Evolutionary conservation across 768 basidiomycete genomes (phyloP), one percentile per base, ranked within the genome.

Genomic region (Termitomyces sp.): DNA sequence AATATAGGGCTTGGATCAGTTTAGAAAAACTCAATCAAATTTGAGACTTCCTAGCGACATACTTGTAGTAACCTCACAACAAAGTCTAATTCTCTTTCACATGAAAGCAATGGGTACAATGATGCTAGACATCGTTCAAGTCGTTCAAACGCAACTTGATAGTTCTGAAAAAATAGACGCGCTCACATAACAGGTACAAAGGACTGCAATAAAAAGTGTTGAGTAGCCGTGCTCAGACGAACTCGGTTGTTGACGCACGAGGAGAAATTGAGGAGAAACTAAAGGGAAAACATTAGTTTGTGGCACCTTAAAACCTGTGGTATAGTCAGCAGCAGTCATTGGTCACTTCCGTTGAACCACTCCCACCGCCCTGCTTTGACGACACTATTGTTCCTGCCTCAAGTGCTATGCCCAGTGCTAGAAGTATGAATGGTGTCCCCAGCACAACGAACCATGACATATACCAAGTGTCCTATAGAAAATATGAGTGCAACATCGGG

Each of bases 41-140:
- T 19, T 3, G n/a, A n/a, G 40, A 33, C 4, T 31, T 21, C 33
- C 21, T 43, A 17, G 51, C 17, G 10, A 57, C 76, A 3, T 66
- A 86, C 86, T 66, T 89, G 84, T 62, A 82, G 81, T 73, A 72
- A 75, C 54, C 80, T 71, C 12, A 87, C 61, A 61, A 71, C 73
- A 77, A 78, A 81, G 61, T 87, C 85, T 31, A 78, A 66, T 23
- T 73, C 70, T 31, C 76, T 67, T 67, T 77, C 83, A 84, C 42
- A 80, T 67, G 53, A 73, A 69, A 0, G 73, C 79, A 33, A 78
- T 58, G 3, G 86, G 86, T 6, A 78, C 61, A 28, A 86, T 72
- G 19, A 80, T 60, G 26, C 76, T 78, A 50, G 30, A 60, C 5
- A 33, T 23, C 9, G 14, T 54, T 52, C 30, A 60, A 3, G 26